Conservation (phyloP, 208 protist genomes). For the Trypanosoma congolense region DNA sequence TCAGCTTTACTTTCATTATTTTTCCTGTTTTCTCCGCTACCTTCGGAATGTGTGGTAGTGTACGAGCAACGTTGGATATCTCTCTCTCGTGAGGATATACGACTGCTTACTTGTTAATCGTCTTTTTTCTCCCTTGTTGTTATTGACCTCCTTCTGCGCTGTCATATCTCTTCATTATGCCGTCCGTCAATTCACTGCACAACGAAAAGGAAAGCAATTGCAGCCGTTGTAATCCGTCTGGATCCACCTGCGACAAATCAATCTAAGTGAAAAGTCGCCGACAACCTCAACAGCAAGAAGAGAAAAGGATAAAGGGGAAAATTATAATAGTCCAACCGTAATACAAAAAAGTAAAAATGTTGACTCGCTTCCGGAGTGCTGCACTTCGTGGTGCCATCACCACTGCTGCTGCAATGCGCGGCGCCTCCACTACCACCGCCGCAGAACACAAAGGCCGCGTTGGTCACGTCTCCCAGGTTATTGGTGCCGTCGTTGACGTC, state of each 20-base stretch:
- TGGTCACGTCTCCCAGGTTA: constrained; percentile 91
- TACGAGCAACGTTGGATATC: too few species aligned
- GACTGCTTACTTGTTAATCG: background rate
- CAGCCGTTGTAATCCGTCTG: too few species aligned
- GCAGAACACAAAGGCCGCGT: constrained; percentile 82
- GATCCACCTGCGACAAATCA: too few species aligned
- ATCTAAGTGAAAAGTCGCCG: too few species aligned
- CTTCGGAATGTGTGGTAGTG: too few species aligned
- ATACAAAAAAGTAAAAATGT: constrained; percentile 25
- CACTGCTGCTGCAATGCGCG: constrained; percentile 17
- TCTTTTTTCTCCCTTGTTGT: background rate
- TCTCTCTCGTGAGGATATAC: too few species aligned
- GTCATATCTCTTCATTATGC: too few species aligned
- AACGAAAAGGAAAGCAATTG: constrained; percentile 2
- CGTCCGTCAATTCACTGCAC: too few species aligned
- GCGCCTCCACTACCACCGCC: constrained; percentile 17
- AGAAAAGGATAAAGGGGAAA: constrained; percentile 1
- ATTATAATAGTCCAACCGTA: constrained; percentile 11
- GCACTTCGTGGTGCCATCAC: constrained; percentile 32
- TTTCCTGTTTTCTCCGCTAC: too few species aligned
- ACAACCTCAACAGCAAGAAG: background rate
- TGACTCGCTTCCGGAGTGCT: constrained; percentile 59
- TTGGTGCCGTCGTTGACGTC: constrained; percentile 98
- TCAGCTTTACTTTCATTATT: too few species aligned
- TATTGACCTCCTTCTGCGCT: background rate